phyloP scores from a whole-genome alignment of 306 rosid genomes.

The Fagus sylvatica region DNA sequence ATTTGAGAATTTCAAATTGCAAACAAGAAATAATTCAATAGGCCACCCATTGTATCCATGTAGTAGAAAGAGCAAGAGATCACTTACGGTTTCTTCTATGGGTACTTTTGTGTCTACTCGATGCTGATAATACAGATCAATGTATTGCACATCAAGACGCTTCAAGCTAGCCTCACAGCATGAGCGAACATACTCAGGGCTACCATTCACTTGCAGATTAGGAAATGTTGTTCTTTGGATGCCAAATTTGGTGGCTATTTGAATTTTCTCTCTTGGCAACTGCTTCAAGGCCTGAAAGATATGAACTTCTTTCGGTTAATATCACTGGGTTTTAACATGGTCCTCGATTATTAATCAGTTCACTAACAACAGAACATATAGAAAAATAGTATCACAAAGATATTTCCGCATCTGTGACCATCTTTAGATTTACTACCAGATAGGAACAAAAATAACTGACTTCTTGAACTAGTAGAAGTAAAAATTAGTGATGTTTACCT shows the following conservation, averaged over 20 bases:
- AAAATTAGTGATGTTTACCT: slow-evolving; percentile 16
- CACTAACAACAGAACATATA: neutral
- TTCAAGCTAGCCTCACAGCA: slow-evolving; percentile 77
- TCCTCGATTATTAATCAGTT: neutral
- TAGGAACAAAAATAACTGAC: neutral
- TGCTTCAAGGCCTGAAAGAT: slow-evolving; percentile 57
- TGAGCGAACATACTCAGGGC: slow-evolving; percentile 71
- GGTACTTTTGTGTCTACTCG: slow-evolving; percentile 55
- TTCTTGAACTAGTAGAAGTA: neutral
- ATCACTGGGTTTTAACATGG: neutral
- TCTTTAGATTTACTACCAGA: neutral
- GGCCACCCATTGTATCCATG: neutral
- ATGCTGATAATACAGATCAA: slow-evolving; percentile 83
- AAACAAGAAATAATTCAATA: neutral
- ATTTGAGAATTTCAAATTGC: neutral
- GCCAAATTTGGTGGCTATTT: slow-evolving; percentile 85
- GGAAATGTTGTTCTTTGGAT: neutral
- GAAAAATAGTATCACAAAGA: neutral
- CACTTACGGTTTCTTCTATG: slow-evolving; percentile 70
- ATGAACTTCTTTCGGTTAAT: neutral
- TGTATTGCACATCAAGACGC: slow-evolving; percentile 64
- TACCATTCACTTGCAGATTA: slow-evolving; percentile 39
- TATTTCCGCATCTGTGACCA: no score
- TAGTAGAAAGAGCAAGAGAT: neutral
- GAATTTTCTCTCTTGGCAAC: slow-evolving; percentile 64